These are phyloP conservation scores for Nothomitra cinnamomea DNA, from an alignment of 2,329 filamentous ascomycete genomes.

Conservation along the genomic window DNA sequence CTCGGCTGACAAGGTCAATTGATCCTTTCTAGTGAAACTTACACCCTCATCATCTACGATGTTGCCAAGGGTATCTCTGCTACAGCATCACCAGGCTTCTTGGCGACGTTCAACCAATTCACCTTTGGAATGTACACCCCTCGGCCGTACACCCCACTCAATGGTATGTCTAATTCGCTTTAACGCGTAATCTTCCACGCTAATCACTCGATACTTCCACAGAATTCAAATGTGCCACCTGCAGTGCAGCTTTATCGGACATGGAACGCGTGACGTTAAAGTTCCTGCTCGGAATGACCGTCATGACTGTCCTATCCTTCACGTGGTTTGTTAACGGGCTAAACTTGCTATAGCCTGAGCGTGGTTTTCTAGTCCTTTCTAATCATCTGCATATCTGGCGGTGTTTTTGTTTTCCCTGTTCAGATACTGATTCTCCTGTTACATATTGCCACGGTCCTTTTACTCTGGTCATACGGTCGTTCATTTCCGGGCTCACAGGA, in stretches of 20 bases:
- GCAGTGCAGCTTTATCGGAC: constrained; percentile 34
- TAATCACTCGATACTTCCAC: constrained; percentile 1
- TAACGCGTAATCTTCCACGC: background rate
- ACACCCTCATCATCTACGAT: constrained; percentile 48
- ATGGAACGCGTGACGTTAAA: constrained; percentile 37
- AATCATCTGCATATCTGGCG: background rate
- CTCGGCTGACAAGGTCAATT: background rate
- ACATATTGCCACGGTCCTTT: too few relatives aligned
- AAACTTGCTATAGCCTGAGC: background rate
- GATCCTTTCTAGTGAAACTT: constrained; percentile 30
- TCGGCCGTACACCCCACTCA: constrained; percentile 32
- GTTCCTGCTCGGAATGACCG: constrained; percentile 36
- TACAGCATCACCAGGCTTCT: constrained; percentile 34
- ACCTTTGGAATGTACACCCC: constrained; percentile 46
- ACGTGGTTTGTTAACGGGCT: constrained; percentile 29
- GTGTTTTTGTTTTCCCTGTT: background rate
- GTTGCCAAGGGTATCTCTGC: constrained; percentile 33
- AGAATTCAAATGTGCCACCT: constrained; percentile 40
- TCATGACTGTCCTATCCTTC: constrained; percentile 40
- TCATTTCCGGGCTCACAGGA: too few relatives aligned
- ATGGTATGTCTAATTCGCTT: constrained; percentile 23
- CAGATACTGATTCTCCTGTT: too few relatives aligned
- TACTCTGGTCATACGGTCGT: too few relatives aligned
- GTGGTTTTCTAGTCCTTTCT: too few relatives aligned
- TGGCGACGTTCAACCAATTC: constrained; percentile 33